Conservation (phyloP, 805 yeast genomes). For the Candida xyloterini region DNA sequence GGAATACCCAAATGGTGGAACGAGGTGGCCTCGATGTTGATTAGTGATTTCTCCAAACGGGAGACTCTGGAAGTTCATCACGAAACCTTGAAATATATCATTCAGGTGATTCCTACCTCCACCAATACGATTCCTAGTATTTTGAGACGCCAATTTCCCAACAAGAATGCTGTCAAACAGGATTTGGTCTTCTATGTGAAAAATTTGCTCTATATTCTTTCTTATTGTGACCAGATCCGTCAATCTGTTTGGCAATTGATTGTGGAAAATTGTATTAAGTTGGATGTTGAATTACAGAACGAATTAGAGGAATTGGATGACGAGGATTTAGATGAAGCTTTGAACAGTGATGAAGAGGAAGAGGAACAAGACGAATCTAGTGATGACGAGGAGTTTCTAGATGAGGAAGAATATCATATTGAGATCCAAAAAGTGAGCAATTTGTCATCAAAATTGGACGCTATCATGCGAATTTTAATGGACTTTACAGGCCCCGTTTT, state of each 20-base stretch:
- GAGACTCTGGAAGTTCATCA: conserved; percentile 48
- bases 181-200: conserved; percentile 60
- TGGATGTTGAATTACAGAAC: conserved; percentile 90
- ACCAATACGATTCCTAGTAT: conserved; percentile 58
- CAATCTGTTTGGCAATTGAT: conserved; percentile 76
- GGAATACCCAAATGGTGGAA: conserved; percentile 88
- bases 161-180: conserved; percentile 59
- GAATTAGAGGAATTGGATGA: conserved; percentile 84
- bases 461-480: conserved; percentile 58
- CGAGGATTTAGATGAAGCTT: conserved; percentile 53
- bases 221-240: conserved; percentile 75
- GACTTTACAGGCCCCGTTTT: conserved; percentile 47
- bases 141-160: conserved; percentile 68
- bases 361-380: conserved; percentile 24
- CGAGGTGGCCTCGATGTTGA: conserved; percentile 70
- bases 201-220: conserved; percentile 57
- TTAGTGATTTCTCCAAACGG: conserved; percentile 49
- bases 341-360: conserved; percentile 32
- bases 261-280: conserved; percentile 73
- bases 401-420: conserved; percentile 46
- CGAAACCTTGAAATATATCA: conserved; percentile 57
- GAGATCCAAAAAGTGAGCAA: conserved; percentile 48
- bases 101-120: conserved; percentile 79
- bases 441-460: conserved; percentile 68
- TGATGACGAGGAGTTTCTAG: conserved; percentile 30